Percentiles rank a stretch among this genome's conserved stretches.
Evolutionary conservation across 495 filamentous ascomycete species (phyloP).

Genomic region (Staphylotrichum longicolle): DNA sequence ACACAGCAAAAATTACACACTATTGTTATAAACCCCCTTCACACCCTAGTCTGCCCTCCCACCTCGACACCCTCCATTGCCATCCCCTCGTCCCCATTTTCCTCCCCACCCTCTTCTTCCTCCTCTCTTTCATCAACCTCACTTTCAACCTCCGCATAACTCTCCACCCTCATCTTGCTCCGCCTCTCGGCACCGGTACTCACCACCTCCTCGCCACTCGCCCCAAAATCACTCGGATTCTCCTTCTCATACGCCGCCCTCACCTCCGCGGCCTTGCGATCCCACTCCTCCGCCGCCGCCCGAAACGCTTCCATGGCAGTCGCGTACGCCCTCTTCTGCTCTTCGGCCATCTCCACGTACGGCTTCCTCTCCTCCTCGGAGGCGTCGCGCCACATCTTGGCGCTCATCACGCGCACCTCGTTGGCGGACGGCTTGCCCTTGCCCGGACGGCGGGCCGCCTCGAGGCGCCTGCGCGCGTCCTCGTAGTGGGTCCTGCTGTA

Average conservation of each 20-base stretch:
- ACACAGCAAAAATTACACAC: conserved; percentile 7
- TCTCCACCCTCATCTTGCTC: conserved; percentile 37
- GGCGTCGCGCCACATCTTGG: conserved; percentile 85
- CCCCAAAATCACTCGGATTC: conserved; percentile 41
- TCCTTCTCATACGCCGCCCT: conserved; percentile 61
- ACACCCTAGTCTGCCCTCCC: background rate
- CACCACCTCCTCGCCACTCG: background rate
- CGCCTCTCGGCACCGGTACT: conserved; percentile 16
- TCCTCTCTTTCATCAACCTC: conserved; percentile 26
- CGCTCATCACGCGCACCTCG: conserved; percentile 76
- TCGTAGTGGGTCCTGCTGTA: conserved; percentile 81
- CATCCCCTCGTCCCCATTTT: conserved; percentile 1
- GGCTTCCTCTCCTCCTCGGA: conserved; percentile 64
- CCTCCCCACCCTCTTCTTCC: conserved; percentile 2
- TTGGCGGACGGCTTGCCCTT: conserved; percentile 69
- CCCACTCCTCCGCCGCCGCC: conserved; percentile 63
- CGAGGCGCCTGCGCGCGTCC: conserved; percentile 67
- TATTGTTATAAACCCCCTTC: background rate
- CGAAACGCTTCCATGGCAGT: conserved; percentile 58
- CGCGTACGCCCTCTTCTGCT: conserved; percentile 62
- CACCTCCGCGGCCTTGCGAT: conserved; percentile 57
- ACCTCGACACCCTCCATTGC: conserved; percentile 18
- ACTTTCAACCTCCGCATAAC: conserved; percentile 40
- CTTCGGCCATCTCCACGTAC: conserved; percentile 68
- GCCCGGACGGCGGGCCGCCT: conserved; percentile 60